These are phyloP conservation scores for Coemansia sp. DNA, from an alignment of 192 early-diverging fungal genomes.

Conservation along the genomic window DNA sequence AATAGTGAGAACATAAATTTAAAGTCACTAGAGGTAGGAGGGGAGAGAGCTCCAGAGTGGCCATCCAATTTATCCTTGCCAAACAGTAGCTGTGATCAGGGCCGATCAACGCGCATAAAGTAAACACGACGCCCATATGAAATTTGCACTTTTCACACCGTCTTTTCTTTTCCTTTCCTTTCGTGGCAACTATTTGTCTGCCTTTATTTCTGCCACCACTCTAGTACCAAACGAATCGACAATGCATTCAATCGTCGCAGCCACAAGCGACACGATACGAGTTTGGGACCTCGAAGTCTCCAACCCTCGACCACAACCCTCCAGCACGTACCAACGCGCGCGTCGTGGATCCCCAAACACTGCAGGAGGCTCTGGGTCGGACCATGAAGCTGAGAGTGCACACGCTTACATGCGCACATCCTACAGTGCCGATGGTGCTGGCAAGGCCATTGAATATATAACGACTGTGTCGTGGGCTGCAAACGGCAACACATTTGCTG, in stretches of 20 bases:
- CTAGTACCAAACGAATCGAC: background rate
- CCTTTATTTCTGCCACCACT: background rate
- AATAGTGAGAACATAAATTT: background rate
- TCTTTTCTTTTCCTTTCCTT: background rate
- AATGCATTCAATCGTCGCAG: conserved; percentile 28
- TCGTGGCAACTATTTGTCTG: background rate
- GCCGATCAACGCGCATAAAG: background rate
- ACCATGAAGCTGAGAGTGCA: background rate
- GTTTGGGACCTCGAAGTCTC: conserved; percentile 34
- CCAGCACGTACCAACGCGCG: background rate
- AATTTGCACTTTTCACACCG: too few relatives aligned
- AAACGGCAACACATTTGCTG: conserved; percentile 34
- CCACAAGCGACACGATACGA: conserved; percentile 42
- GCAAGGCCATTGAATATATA: conserved; percentile 11
- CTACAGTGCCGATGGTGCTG: background rate
- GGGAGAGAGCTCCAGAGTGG: background rate
- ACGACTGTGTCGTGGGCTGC: conserved; percentile 35
- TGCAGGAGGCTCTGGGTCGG: background rate
- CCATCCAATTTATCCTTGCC: background rate
- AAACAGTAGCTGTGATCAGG: background rate
- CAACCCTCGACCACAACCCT: background rate
- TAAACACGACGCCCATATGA: background rate
- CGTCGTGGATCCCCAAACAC: conserved; percentile 9
- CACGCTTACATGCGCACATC: background rate
- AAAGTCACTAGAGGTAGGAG: background rate